Evolutionary conservation across 306 rosid species (phyloP).

Genomic region (Hylodesmum podocarpum): DNA sequence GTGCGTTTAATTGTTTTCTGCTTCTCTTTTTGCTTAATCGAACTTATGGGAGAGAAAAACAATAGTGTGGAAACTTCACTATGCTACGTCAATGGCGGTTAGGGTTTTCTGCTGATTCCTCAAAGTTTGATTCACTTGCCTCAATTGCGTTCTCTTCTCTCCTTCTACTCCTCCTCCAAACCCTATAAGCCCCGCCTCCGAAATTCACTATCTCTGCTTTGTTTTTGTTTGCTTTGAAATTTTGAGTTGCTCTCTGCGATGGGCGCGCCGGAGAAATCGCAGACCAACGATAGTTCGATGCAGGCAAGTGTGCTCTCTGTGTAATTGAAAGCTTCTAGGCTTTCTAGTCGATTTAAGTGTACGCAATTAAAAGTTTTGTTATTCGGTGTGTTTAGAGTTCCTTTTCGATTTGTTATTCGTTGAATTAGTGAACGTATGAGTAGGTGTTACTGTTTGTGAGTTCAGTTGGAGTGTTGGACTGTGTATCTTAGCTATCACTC

Average conservation of each 20-base stretch:
- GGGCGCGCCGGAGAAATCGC: conserved; percentile 90
- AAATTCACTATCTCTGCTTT: conserved; percentile 28
- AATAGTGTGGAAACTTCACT: conserved; percentile 25
- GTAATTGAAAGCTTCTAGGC: conserved; percentile 27
- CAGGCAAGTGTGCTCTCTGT: conserved; percentile 56
- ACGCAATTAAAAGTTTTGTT: background rate
- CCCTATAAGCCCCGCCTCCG: conserved; percentile 49
- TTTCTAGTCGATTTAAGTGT: conserved; percentile 41
- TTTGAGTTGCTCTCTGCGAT: conserved; percentile 43
- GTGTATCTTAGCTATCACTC: conserved; percentile 1
- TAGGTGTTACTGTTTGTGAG: background rate
- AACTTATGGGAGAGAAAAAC: conserved; percentile 29
- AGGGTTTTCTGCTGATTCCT: conserved; percentile 66
- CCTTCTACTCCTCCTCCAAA: conserved; percentile 34
- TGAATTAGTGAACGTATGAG: background rate
- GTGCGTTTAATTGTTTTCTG: conserved; percentile 32
- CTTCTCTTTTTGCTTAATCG: conserved; percentile 34
- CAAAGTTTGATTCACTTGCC: conserved; percentile 39
- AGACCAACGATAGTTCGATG: conserved; percentile 67
- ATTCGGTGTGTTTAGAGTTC: conserved; percentile 27
- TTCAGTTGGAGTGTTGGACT: conserved; percentile 19
- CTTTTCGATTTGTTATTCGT: conserved; percentile 31
- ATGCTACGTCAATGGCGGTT: conserved; percentile 66
- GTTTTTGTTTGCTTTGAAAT: conserved; percentile 6
- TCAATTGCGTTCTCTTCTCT: conserved; percentile 1